These are phyloP conservation scores for Pseudocercospora pini-densiflorae DNA, from an alignment of 2,329 filamentous ascomycete species.

Conservation along the genomic window DNA sequence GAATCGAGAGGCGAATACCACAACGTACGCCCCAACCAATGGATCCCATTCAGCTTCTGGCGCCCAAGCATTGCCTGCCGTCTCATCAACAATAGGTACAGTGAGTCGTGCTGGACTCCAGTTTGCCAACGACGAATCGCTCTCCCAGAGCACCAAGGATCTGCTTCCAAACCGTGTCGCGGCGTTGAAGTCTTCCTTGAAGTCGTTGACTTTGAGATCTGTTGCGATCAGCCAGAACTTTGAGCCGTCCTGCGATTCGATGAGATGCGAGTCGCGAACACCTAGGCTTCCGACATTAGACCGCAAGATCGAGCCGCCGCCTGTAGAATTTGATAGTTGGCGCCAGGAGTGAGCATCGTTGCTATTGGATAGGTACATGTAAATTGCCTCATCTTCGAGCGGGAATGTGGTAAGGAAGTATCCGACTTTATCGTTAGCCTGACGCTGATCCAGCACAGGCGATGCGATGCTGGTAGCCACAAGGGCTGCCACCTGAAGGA, in stretches of 20 bases:
- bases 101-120: slow-evolving; percentile 22
- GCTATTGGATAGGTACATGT: slow-evolving; percentile 25
- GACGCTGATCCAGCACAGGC: not conserved
- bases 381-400: slow-evolving; percentile 38
- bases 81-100: slow-evolving; percentile 13
- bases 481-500: slow-evolving; percentile 2
- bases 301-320: slow-evolving; percentile 20
- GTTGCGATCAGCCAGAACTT: slow-evolving; percentile 29
- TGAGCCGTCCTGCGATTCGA: slow-evolving; percentile 19
- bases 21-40: slow-evolving; percentile 14
- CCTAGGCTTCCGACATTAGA: slow-evolving; percentile 22
- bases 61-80: slow-evolving; percentile 26
- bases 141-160: slow-evolving; percentile 27
- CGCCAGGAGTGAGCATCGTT: slow-evolving; percentile 25
- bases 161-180: slow-evolving; percentile 32
- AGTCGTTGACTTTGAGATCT: slow-evolving; percentile 30
- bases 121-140: slow-evolving; percentile 12
- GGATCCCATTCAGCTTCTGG: slow-evolving; percentile 26
- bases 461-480: not conserved
- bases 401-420: slow-evolving; percentile 32
- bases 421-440: slow-evolving; percentile 20
- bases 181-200: slow-evolving; percentile 31
- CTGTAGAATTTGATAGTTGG: slow-evolving; percentile 16
- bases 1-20: slow-evolving; percentile 25
- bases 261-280: slow-evolving; percentile 25